phyloP scores from a whole-genome alignment of 306 rosid species.

The Echinosophora koreensis region DNA sequence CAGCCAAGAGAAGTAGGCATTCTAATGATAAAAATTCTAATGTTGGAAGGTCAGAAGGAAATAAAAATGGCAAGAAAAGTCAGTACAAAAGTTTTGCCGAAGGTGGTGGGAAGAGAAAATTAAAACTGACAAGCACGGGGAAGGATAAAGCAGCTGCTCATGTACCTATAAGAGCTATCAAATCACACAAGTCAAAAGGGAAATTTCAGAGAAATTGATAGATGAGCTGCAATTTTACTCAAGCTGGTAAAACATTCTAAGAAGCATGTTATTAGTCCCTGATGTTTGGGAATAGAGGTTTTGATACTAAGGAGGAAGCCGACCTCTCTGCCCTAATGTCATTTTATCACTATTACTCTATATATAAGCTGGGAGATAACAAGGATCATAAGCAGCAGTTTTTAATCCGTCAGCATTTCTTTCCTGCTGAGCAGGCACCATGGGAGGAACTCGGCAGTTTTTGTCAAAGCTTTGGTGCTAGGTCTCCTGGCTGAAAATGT shows the following conservation, averaged over 20 bases:
- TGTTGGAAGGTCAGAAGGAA: slow-evolving; percentile 47
- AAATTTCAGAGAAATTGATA: slow-evolving; percentile 42
- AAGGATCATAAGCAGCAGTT: background rate
- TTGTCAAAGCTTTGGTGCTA: slow-evolving; percentile 7
- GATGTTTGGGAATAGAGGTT: slow-evolving; percentile 5
- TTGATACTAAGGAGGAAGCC: slow-evolving; percentile 2
- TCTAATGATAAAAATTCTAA: slow-evolving; percentile 46
- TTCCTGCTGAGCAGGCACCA: slow-evolving; percentile 30
- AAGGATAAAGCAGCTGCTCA: slow-evolving; percentile 46
- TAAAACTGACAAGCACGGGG: background rate
- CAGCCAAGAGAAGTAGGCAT: slow-evolving; percentile 51
- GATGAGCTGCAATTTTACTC: background rate
- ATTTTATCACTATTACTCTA: slow-evolving; percentile 26
- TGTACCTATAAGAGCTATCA: slow-evolving; percentile 49
- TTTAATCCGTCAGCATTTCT: background rate
- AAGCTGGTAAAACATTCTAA: slow-evolving; percentile 26
- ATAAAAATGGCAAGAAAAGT: slow-evolving; percentile 40
- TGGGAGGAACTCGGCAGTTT: background rate
- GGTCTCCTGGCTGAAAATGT: slow-evolving; percentile 30
- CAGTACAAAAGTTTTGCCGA: slow-evolving; percentile 42
- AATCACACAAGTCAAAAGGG: slow-evolving; percentile 45
- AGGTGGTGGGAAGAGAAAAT: slow-evolving; percentile 53
- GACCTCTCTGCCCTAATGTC: background rate
- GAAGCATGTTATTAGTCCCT: slow-evolving; percentile 30
- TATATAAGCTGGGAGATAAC: slow-evolving; percentile 13